Percentiles rank a stretch among this genome's conserved stretches.
Conservation (phyloP, 768 basidiomycete genomes). For the Pulveroboletus frians region DNA sequence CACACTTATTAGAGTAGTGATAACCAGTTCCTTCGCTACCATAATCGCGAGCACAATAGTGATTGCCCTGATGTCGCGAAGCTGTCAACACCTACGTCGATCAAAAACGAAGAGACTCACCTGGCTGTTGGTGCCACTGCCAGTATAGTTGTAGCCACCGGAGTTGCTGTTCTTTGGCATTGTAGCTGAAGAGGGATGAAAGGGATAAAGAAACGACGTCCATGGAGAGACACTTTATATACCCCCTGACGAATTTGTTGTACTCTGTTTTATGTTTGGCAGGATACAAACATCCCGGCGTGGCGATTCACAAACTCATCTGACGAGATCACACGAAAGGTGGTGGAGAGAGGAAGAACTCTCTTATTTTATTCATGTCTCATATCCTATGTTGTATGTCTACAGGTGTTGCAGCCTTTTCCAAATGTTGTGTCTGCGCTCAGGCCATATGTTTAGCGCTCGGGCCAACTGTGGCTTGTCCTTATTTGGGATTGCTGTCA, state of each 20-base stretch:
- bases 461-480: no score
- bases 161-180: slow-evolving; percentile 19
- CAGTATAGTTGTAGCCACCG: slow-evolving; percentile 38
- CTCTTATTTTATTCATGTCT: no score
- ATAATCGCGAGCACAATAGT: slow-evolving; percentile 52
- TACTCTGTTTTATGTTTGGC: slow-evolving; percentile 9
- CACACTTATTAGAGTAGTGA: slow-evolving; percentile 58
- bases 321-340: no score
- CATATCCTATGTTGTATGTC: no score
- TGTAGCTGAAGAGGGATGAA: neutral
- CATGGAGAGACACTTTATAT: neutral
- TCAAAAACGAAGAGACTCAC: slow-evolving; percentile 26
- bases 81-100: neutral
- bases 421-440: no score
- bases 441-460: no score
- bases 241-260: slow-evolving; percentile 4
- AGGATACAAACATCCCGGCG: neutral
- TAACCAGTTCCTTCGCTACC: slow-evolving; percentile 42
- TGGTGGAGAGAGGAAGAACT: no score
- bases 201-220: no score
- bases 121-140: slow-evolving; percentile 49
- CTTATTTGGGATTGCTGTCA: no score
- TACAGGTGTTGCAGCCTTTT: no score
- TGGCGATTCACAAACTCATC: neutral
- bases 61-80: slow-evolving; percentile 46